A percentile compares a stretch with the other conserved stretches of the same genome.
Conservation (phyloP, 805 yeast species). For the Kodamaea laetipori region DNA sequence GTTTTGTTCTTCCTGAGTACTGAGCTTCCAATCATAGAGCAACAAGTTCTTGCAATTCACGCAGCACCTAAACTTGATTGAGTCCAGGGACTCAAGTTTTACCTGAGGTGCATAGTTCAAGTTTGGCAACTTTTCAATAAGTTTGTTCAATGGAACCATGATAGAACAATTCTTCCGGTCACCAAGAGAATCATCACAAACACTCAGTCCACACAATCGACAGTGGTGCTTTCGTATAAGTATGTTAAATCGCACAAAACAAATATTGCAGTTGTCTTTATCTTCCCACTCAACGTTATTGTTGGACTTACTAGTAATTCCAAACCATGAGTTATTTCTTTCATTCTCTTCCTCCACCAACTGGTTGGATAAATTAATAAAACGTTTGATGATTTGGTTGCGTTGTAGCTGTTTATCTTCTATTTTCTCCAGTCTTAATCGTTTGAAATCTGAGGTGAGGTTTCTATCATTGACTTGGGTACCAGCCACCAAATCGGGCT, state of each 20-base stretch:
- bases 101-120: slow-evolving; percentile 36
- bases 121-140: slow-evolving; percentile 41
- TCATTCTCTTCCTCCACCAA: slow-evolving; percentile 20
- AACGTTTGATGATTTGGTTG: slow-evolving; percentile 58
- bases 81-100: slow-evolving; percentile 9
- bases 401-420: slow-evolving; percentile 55
- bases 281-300: slow-evolving; percentile 61
- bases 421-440: slow-evolving; percentile 41
- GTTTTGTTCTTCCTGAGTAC: slow-evolving; percentile 10
- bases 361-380: slow-evolving; percentile 48
- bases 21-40: slow-evolving; percentile 50
- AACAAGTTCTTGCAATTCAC: slow-evolving; percentile 64
- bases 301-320: slow-evolving; percentile 34
- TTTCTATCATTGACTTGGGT: slow-evolving; percentile 40
- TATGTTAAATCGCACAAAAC: slow-evolving; percentile 58
- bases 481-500: slow-evolving; percentile 59
- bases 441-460: slow-evolving; percentile 43
- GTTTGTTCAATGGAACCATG: slow-evolving; percentile 55
- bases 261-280: slow-evolving; percentile 60
- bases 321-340: slow-evolving; percentile 15
- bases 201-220: slow-evolving; percentile 79
- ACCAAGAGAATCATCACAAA: slow-evolving; percentile 63
- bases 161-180: slow-evolving; percentile 64
- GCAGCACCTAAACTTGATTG: slow-evolving; percentile 60
- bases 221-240: slow-evolving; percentile 84